Percentiles rank a stretch among this genome's conserved stretches.
Conservation (phyloP, 495 filamentous ascomycete species). For the Aspergillus coremiiformis region DNA sequence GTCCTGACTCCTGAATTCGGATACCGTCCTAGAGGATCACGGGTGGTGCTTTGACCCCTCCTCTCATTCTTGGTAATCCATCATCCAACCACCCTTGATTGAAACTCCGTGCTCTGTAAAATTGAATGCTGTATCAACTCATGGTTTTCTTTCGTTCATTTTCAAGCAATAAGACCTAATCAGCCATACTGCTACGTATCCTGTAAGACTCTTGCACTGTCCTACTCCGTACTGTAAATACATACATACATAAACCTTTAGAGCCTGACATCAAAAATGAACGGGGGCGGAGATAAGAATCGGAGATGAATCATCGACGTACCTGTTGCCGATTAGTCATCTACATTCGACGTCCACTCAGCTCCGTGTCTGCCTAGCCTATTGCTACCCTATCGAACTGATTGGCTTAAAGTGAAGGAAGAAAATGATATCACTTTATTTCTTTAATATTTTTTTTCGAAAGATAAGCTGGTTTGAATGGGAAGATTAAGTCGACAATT, state of each 20-base stretch:
- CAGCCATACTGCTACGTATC: background rate
- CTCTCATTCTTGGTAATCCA: background rate
- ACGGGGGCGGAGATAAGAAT: background rate
- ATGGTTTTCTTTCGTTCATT: background rate
- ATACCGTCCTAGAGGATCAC: background rate
- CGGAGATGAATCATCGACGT: background rate
- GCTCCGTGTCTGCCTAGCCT: too few species aligned
- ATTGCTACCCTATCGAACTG: background rate
- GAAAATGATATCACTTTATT: background rate
- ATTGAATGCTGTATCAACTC: background rate
- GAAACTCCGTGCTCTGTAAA: background rate
- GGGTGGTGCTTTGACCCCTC: slow-evolving; percentile 2
- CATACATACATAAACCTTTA: background rate
- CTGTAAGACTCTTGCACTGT: background rate
- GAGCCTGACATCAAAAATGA: background rate
- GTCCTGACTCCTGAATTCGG: too few species aligned
- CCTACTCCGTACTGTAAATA: background rate
- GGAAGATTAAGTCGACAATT: background rate
- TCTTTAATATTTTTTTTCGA: too few species aligned
- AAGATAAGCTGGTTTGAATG: background rate
- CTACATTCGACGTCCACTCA: background rate
- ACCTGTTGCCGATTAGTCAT: background rate
- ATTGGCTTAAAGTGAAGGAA: background rate
- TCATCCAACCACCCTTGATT: background rate
- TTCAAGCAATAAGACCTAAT: background rate